Conservation (phyloP, 139 green algal genomes). For the Pleodorina starrii region DNA sequence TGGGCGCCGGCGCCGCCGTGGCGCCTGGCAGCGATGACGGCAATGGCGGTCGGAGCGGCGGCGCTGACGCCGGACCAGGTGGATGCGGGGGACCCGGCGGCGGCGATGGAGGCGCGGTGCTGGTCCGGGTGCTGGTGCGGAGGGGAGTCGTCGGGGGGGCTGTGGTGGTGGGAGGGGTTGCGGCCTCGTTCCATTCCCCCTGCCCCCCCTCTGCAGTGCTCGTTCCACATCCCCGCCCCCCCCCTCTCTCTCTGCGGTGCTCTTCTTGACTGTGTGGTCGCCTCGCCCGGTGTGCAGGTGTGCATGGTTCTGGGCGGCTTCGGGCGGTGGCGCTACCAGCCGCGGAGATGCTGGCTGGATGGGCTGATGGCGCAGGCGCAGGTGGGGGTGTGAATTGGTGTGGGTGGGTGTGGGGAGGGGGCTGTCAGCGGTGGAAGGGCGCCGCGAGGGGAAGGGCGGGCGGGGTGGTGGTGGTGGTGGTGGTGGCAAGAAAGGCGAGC, state of each 20-base stretch:
- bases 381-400: not conserved
- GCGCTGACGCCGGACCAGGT: slow-evolving; percentile 1
- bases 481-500: too few relatives aligned
- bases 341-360: not conserved
- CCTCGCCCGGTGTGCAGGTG: not conserved
- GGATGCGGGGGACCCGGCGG: too few relatives aligned
- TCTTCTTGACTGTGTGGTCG: not conserved
- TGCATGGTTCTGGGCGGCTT: slow-evolving; percentile 30
- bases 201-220: not conserved
- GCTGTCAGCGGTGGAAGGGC: too few relatives aligned
- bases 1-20: not conserved
- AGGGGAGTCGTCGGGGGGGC: too few relatives aligned
- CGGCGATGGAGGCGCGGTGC: too few relatives aligned
- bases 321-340: not conserved
- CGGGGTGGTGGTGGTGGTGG: not conserved
- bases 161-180: too few relatives aligned
- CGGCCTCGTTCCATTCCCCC: too few relatives aligned
- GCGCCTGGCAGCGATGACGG: not conserved
- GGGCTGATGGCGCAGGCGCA: not conserved
- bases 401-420: too few relatives aligned
- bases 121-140: too few relatives aligned
- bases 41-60: not conserved
- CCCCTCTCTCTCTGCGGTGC: not conserved
- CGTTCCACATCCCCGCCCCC: too few relatives aligned
- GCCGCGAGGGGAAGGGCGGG: not conserved